Base-by-base conservation (phyloP, 108 stramenopile genomes). In the Cyclotella choctawhatcheeana region DNA sequence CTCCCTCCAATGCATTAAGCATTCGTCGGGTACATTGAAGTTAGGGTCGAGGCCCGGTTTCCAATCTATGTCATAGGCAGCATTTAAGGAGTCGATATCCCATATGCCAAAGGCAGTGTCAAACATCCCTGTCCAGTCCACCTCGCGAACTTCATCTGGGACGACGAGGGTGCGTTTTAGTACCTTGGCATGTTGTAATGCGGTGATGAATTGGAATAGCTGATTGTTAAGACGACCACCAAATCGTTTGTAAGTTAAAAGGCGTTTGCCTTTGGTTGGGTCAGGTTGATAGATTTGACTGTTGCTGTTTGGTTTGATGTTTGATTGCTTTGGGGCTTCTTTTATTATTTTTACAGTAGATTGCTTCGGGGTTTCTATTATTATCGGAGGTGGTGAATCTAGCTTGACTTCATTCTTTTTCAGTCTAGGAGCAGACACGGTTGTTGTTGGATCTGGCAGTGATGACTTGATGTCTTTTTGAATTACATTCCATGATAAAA, bases 51-150 rank as follows among this genome's bases (percentile, higher is more conserved):
- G 60, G 44, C 66, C 78, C 33, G 51, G 54, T 32, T 26, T 48
- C 78, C 78, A 79, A 56, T 79, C 78, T 24, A 79, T 79, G 37
- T 72, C 69, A 24, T 72, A 79, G 5, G 43, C 53, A 13, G 10
- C 60, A 72, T 79, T 79, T 48, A 79, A 62, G 54, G 55, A 47
- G 20, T 71, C 66, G 21, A 79, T 47, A 62, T 79, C 71, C 78
- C 78, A 79, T 21, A 79, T 79, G 1, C 56, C 78, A 13, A 68
- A 68, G 17, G 59, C 64, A 16, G 50, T 47, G 31, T 79, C 78
- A 52, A 79, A 72, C 78, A 79, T 79, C 17, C 78, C 78, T 6
- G 78, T 79, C 78, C 78, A 79, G 35, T 79, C 78, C 13, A 79
- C 71, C 31, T 79, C 78, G 31, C 78, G 47, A 26, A 79, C 55